phyloP scores from a whole-genome alignment of 805 yeast species.

The Yamadazyma tumulicola region DNA sequence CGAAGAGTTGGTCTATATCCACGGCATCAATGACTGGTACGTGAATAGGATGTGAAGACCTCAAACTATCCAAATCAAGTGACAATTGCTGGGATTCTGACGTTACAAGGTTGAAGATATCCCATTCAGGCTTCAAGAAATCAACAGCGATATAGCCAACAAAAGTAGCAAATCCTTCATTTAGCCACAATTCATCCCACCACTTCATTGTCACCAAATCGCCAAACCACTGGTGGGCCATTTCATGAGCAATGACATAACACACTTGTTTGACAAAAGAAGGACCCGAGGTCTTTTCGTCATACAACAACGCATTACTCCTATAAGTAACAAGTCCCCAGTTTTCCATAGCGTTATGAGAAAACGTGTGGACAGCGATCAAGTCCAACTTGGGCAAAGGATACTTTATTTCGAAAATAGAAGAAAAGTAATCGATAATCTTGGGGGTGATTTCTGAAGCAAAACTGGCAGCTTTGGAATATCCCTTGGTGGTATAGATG shows the following conservation, averaged over 20 bases:
- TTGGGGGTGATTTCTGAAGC: slow-evolving; percentile 48
- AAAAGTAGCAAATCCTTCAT: slow-evolving; percentile 90
- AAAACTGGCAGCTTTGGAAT: slow-evolving; percentile 42
- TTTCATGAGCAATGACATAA: slow-evolving; percentile 80
- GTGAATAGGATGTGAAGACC: slow-evolving; percentile 75
- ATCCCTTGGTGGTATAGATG: slow-evolving; percentile 51
- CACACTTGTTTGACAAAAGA: slow-evolving; percentile 67
- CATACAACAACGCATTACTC: slow-evolving; percentile 49
- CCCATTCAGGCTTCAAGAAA: slow-evolving; percentile 76
- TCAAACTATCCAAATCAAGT: slow-evolving; percentile 51
- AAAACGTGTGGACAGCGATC: slow-evolving; percentile 73
- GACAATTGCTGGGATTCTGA: slow-evolving; percentile 51
- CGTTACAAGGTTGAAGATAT: slow-evolving; percentile 58
- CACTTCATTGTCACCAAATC: slow-evolving; percentile 87
- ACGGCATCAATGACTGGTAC: slow-evolving; percentile 76
- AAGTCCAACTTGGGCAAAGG: slow-evolving; percentile 81
- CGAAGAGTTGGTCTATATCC: slow-evolving; percentile 80
- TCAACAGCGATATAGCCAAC: slow-evolving; percentile 71
- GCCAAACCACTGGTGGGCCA: slow-evolving; percentile 93
- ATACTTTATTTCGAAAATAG: slow-evolving; percentile 50
- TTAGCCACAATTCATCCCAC: slow-evolving; percentile 92
- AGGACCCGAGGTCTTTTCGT: slow-evolving; percentile 44
- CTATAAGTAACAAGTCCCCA: slow-evolving; percentile 77
- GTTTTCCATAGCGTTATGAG: slow-evolving; percentile 90
- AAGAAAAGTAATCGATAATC: slow-evolving; percentile 48